phyloP scores from a whole-genome alignment of 768 basidiomycete species.

The Russula ochroleuca region DNA sequence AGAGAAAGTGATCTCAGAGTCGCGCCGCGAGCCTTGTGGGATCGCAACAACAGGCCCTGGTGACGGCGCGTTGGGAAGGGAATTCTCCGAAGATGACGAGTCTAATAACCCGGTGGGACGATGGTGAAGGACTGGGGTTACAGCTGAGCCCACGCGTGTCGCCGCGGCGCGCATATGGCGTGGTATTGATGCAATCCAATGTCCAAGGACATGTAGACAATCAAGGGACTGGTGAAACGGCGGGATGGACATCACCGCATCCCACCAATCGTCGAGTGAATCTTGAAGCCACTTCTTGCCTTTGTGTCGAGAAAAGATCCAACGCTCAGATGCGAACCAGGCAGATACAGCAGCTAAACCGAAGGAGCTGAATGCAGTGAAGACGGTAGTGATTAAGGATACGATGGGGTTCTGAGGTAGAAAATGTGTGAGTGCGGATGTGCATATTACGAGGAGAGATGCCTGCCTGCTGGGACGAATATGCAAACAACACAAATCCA shows the following conservation, averaged over 20 bases:
- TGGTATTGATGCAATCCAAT: slow-evolving; percentile 2
- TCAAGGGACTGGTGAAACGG: slow-evolving; percentile 16
- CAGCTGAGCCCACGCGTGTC: slow-evolving; percentile 16
- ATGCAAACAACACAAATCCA: slow-evolving; percentile 72
- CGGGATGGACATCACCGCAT: slow-evolving; percentile 26
- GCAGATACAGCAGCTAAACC: slow-evolving; percentile 65
- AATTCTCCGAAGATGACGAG: slow-evolving; percentile 22
- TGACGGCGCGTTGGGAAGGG: slow-evolving; percentile 16
- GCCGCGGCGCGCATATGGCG: slow-evolving; percentile 12
- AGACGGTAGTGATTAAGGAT: slow-evolving; percentile 67
- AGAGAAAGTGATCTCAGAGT: slow-evolving; percentile 25
- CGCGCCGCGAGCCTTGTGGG: slow-evolving; percentile 16
- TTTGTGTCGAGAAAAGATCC: slow-evolving; percentile 56
- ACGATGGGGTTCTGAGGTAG: slow-evolving; percentile 49
- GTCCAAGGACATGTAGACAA: slow-evolving; percentile 6
- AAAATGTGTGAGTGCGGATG: not conserved
- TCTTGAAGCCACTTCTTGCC: slow-evolving; percentile 70
- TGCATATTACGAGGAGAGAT: not conserved
- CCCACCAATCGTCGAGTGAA: slow-evolving; percentile 44
- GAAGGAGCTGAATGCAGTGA: slow-evolving; percentile 70
- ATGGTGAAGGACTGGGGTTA: slow-evolving; percentile 17
- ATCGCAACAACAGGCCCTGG: slow-evolving; percentile 9
- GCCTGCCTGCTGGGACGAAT: slow-evolving; percentile 64
- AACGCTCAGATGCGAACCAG: slow-evolving; percentile 71
- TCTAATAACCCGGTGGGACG: slow-evolving; percentile 9